Conservation (phyloP, 208 protist genomes). For the Strigomonas culicis region DNA sequence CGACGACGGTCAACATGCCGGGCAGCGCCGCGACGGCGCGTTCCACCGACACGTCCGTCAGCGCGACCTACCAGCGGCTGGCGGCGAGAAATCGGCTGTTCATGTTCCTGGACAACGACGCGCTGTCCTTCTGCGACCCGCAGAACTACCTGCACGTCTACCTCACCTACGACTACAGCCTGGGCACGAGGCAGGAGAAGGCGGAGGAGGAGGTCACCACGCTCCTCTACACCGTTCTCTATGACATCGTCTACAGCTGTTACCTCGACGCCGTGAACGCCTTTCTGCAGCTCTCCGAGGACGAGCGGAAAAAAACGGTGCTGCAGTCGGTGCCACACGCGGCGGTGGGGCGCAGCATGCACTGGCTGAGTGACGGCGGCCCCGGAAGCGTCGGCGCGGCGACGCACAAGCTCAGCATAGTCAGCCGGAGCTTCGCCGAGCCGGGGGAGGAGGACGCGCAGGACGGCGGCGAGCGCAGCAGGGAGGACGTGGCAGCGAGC, state of each 20-base stretch:
- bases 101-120: constrained; percentile 28
- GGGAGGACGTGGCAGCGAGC: too few species aligned
- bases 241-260: neutral
- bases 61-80: too few species aligned
- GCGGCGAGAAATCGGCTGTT: neutral
- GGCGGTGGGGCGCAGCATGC: too few species aligned
- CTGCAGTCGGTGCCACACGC: neutral
- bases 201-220: constrained; percentile 17
- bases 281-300: neutral
- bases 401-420: too few species aligned
- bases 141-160: constrained; percentile 38
- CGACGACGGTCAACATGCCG: neutral
- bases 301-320: neutral
- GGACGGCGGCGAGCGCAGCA: too few species aligned
- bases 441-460: too few species aligned
- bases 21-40: neutral
- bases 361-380: too few species aligned
- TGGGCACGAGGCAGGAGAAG: constrained; percentile 19
- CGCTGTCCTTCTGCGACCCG: constrained; percentile 40
- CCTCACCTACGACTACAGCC: constrained; percentile 37
- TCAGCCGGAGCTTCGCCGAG: too few species aligned
- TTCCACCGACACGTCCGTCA: too few species aligned
- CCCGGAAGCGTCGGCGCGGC: too few species aligned
- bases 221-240: constrained; percentile 26
- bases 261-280: neutral